phyloP scores from a whole-genome alignment of 164 flowering plant species.

The Umbellularia californica region DNA sequence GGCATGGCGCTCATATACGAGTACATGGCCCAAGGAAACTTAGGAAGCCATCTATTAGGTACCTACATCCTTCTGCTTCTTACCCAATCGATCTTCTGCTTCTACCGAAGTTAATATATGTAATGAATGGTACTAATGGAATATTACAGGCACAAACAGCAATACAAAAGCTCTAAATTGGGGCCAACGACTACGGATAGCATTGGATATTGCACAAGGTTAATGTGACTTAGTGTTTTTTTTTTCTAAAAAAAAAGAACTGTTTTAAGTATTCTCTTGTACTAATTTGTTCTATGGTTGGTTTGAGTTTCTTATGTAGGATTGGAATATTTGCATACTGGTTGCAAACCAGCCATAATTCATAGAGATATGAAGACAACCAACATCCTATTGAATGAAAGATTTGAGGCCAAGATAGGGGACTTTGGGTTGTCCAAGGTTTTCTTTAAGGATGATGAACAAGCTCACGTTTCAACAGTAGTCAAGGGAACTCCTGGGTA shows the following conservation, averaged over 20 bases:
- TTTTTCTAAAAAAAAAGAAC: no score
- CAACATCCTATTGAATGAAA: constrained; percentile 42
- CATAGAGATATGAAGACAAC: constrained; percentile 50
- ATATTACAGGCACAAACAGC: neutral
- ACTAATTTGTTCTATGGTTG: no score
- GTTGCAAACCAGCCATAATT: constrained; percentile 45
- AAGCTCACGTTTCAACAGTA: constrained; percentile 24
- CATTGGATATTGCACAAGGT: constrained; percentile 41
- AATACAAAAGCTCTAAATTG: neutral
- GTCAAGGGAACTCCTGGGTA: constrained; percentile 51
- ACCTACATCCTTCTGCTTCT: neutral
- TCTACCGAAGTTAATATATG: neutral
- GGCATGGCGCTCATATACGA: constrained; percentile 41
- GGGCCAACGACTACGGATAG: constrained; percentile 29
- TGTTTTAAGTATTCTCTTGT: neutral
- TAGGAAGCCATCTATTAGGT: constrained; percentile 34
- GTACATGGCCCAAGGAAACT: constrained; percentile 44
- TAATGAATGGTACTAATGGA: neutral
- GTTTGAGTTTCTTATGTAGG: constrained; percentile 25
- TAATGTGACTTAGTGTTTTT: neutral
- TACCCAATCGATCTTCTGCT: neutral
- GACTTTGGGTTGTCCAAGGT: constrained; percentile 48
- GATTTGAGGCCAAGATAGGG: constrained; percentile 41
- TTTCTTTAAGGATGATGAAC: constrained; percentile 24
- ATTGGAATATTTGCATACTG: constrained; percentile 48